Evolutionary conservation across 441 rosid genomes (phyloP), one percentile per base, ranked within the genome.

Genomic region (Sinapis alba): DNA sequence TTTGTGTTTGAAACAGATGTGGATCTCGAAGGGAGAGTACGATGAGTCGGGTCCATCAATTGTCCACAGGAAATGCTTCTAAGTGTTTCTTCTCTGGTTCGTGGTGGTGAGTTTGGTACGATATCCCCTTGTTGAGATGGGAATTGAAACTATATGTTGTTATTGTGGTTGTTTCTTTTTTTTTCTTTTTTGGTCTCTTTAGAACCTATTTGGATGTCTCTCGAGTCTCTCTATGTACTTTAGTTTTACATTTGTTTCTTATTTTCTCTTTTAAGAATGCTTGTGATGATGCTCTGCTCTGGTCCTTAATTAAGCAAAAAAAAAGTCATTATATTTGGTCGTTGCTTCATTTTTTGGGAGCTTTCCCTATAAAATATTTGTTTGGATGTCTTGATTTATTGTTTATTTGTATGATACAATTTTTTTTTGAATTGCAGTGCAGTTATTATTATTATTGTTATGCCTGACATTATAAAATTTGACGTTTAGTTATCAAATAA

Each of bases 1-100:
- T 56, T 60, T 51, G 23, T 8, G 6, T 50, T 2, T 43, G 58
- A 57, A 60, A 76, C 89, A 94, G 97, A 94, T 94, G 98, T 94
- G 97, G 98, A 94, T 94, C 26, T 23, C 26, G 3, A 23, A 23
- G 26, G 26, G 26, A 23, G 26, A 23, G 26, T 1, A 23, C 26
- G 26, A 23, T 23, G 26, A 23, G 2, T 23, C 26, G 26, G 26
- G 26, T 23, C 26, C 26, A 23, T 23, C 26, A 1, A 23, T 23
- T 23, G 26, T 23, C 26, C 2, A 23, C 26, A 23, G 26, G 26
- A 23, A 23, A 23, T 23, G 26, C 26, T 23, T 23, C 26, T 23
- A 23, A 23, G 26, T 23, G 26, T 23, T 23, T 23, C 3, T 23
- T 13, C 8, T 23, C 3, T 23, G 26, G 26, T 23, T 23, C 26